These are phyloP conservation scores for Tritrichomonas foetus DNA, from an alignment of 208 protist genomes.

Conservation along the genomic window DNA sequence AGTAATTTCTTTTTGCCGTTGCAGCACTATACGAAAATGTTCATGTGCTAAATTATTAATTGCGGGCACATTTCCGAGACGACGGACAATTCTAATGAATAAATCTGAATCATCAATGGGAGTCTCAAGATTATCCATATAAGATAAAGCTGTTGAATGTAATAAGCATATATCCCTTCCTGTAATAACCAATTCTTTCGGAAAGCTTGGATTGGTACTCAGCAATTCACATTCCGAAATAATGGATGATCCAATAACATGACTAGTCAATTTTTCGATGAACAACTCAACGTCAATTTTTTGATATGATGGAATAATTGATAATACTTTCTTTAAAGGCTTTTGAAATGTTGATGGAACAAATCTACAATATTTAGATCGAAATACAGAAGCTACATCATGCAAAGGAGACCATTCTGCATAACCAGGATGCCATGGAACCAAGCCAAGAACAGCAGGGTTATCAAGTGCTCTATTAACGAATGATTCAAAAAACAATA, in stretches of 20 bases:
- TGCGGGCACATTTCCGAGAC: neutral
- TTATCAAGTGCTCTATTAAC: neutral
- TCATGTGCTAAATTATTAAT: neutral
- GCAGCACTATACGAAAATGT: neutral
- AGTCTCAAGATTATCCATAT: too few relatives aligned
- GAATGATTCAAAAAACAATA: slow-evolving; percentile 2
- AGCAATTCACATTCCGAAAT: neutral
- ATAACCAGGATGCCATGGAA: neutral
- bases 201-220: neutral
- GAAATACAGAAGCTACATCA: neutral
- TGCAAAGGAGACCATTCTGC: neutral
- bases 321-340: neutral
- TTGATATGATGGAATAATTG: neutral
- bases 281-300: neutral
- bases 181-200: slow-evolving; percentile 7
- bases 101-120: too few relatives aligned
- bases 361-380: neutral
- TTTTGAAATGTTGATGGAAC: neutral
- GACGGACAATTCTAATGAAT: neutral
- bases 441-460: neutral
- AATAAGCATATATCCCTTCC: neutral
- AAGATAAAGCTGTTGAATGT: neutral
- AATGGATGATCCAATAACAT: neutral
- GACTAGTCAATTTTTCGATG: neutral
- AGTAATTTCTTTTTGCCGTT: slow-evolving; percentile 6